Evolutionary conservation across 2,329 filamentous ascomycete species (phyloP), one percentile per base, ranked within the genome.

Genomic region (Leptographium galeiforme): DNA sequence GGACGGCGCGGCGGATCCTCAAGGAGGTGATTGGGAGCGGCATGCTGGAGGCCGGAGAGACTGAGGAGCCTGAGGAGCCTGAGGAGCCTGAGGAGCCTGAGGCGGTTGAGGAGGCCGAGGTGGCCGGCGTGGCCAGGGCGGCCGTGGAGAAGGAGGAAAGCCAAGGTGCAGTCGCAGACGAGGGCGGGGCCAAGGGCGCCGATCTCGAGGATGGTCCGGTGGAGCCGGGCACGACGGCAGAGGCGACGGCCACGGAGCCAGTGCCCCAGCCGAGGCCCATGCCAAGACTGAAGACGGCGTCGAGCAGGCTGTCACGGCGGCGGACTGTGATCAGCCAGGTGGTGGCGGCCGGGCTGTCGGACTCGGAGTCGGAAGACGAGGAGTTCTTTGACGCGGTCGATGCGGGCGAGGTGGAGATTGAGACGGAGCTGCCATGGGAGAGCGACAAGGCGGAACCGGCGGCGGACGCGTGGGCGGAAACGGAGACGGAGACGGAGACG

Each of bases 311-410:
- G 77, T 12, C 70, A 40, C 74, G 79, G 51, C 79, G 81, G 55
- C 82, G 82, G 63, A 83, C 84, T 0, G 74, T 78, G 3, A 77
- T 93, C 44, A 81, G 82, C 34, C 79, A 87, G 59, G 77, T 91
- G 46, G 54, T 47, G 3, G 53, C 49, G n/a, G 81, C 83, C 49
- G 81, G 85, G 55, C 68, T 93, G 33, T 93, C 87, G 0, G 89
- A 91, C 52, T 87, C 83, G 1, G 85, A 90, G 55, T 86, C 89
- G 4, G 85, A 87, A 38, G 84, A 85, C 34, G 89, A 89, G 48
- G 91, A 97, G 64, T 98, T 98, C 67, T 98, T 97, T 61, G 93
- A 98, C 69, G 93, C 93, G 10, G 85, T 98, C 7, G 93, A 95
- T 67, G 87, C 90, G 44, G 93, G 93, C 14, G 87, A 93, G 62